Evolutionary conservation across 148 eudicot genomes (phyloP).

Genomic region (Rhododendron henanense): DNA sequence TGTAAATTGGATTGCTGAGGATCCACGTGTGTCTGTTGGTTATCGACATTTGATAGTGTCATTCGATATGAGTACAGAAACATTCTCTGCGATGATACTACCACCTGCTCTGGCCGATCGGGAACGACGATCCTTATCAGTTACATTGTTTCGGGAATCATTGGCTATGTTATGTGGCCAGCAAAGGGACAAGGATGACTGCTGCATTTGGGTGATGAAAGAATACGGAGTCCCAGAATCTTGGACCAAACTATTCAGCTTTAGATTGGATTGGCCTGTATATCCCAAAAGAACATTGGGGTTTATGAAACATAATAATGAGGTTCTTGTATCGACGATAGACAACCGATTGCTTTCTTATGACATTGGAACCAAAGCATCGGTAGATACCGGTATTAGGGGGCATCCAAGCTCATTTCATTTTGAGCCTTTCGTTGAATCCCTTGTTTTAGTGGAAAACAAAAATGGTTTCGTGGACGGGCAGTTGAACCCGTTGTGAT

Average conservation of each 20-base stretch:
- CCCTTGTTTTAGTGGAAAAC: neutral
- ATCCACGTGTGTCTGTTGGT: neutral
- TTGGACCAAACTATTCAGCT: neutral
- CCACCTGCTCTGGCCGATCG: neutral
- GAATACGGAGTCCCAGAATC: neutral
- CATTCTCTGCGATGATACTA: neutral
- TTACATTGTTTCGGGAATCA: neutral
- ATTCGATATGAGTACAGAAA: neutral
- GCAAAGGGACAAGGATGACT: neutral
- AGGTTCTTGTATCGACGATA: neutral
- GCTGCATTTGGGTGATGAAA: neutral
- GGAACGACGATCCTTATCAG: neutral
- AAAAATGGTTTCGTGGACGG: neutral
- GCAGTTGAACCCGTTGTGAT: neutral
- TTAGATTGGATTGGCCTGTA: neutral
- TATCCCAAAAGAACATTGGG: neutral
- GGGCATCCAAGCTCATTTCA: no score
- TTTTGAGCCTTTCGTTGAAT: neutral
- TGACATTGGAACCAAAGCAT: neutral
- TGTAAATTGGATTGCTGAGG: neutral
- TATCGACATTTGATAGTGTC: neutral
- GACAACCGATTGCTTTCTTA: neutral
- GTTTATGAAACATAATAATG: neutral
- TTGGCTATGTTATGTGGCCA: neutral
- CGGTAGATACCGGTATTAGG: no score